Evolutionary conservation across 371 early-diverging fungal genomes (phyloP).

Genomic region (Umbelopsis sp.): DNA sequence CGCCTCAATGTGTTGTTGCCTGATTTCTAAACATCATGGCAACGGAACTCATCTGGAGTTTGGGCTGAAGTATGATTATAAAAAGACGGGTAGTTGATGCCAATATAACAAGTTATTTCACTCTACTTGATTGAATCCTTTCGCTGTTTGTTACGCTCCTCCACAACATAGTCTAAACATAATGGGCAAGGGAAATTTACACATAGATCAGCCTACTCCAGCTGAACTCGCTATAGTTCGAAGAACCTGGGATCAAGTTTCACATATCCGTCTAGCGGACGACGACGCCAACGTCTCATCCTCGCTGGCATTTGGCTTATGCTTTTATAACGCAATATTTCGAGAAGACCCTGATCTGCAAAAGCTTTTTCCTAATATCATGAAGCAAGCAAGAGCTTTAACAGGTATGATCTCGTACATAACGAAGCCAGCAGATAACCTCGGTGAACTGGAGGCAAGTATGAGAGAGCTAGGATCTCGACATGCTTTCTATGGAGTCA

Average conservation of each 20-base stretch:
- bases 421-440: not conserved
- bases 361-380: constrained; percentile 36
- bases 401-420: constrained; percentile 51
- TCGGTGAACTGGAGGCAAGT: constrained; percentile 26
- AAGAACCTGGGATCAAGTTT: constrained; percentile 42
- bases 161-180: not conserved
- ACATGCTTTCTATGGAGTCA: constrained; percentile 43
- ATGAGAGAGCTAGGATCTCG: constrained; percentile 44
- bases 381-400: constrained; percentile 49
- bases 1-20: not conserved
- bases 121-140: constrained; percentile 8
- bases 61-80: constrained; percentile 13
- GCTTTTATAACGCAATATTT: constrained; percentile 48
- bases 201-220: constrained; percentile 32
- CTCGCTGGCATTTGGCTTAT: constrained; percentile 47
- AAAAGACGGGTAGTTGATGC: not conserved
- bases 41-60: constrained; percentile 3
- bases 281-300: constrained; percentile 42
- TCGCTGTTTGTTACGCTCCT: not conserved
- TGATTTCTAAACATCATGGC: not conserved
- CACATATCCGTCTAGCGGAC: constrained; percentile 30
- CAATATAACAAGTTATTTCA: not conserved
- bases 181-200: not conserved
- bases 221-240: constrained; percentile 41
- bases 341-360: constrained; percentile 29